These are phyloP conservation scores for Fraxinus dipetala DNA, from an alignment of 305 asterid genomes.

Conservation along the genomic window DNA sequence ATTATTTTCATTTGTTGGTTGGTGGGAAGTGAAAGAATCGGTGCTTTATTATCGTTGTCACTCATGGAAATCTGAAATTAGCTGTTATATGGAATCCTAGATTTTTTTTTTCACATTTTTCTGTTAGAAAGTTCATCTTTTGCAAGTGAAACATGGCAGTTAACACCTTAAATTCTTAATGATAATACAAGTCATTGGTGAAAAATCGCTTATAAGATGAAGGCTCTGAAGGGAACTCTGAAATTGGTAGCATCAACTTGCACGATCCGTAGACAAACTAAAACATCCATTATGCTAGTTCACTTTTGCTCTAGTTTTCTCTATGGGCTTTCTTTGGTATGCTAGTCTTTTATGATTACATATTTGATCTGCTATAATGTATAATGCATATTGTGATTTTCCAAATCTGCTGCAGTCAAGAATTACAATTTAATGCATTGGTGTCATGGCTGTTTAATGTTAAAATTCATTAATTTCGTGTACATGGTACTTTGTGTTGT, in stretches of 20 bases:
- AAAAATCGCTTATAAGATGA: not conserved
- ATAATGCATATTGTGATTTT: not conserved
- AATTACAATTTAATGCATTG: not conserved
- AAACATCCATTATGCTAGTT: not conserved
- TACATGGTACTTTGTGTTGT: not conserved
- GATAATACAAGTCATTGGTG: not conserved
- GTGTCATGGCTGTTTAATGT: not conserved
- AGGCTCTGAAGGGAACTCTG: not conserved
- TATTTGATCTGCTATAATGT: not conserved
- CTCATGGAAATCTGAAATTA: not conserved
- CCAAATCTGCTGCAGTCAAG: not conserved
- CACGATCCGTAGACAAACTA: not conserved
- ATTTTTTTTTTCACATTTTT: not conserved
- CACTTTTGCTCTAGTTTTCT: not conserved
- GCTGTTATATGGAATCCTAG: not conserved
- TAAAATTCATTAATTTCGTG: not conserved
- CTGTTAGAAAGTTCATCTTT: not conserved
- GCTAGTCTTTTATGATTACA: not conserved
- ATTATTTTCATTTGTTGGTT: not conserved
- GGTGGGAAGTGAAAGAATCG: not conserved
- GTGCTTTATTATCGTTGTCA: not conserved
- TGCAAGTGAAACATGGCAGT: not conserved
- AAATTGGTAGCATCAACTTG: not conserved
- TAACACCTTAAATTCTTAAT: not conserved
- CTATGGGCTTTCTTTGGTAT: not conserved